Conservation (phyloP, 441 rosid genomes). For the Eugenia klotzschiana region DNA sequence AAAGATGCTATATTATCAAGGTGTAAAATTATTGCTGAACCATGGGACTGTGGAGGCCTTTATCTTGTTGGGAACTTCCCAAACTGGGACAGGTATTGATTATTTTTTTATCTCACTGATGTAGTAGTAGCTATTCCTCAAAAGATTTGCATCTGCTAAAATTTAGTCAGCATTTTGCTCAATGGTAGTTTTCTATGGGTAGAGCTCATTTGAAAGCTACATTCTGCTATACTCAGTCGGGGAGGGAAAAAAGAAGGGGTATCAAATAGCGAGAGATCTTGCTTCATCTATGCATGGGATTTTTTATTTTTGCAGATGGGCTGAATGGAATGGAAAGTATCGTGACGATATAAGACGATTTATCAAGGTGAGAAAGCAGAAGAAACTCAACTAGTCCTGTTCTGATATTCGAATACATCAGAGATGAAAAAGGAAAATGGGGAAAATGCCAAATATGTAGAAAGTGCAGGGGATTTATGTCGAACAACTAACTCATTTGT, state of each 20-base stretch:
- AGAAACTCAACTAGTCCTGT: background rate
- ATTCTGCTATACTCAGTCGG: background rate
- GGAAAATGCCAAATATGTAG: background rate
- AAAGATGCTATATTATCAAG: slow-evolving; percentile 64
- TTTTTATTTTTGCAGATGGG: slow-evolving; percentile 62
- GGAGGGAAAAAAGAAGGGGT: background rate
- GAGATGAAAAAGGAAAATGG: background rate
- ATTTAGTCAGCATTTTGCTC: background rate
- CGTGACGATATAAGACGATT: slow-evolving; percentile 78
- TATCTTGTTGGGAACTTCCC: slow-evolving; percentile 91
- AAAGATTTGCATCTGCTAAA: background rate
- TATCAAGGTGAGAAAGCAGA: slow-evolving; percentile 47
- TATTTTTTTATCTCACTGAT: background rate
- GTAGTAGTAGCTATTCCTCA: background rate
- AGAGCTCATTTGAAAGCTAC: background rate
- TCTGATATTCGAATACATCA: background rate
- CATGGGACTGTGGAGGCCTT: slow-evolving; percentile 96
- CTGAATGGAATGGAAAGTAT: slow-evolving; percentile 95
- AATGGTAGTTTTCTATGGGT: background rate
- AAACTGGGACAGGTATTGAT: slow-evolving; percentile 79
- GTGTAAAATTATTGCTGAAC: slow-evolving; percentile 90
- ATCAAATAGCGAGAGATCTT: background rate
- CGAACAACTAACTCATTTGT: background rate
- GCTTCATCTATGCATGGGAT: background rate
- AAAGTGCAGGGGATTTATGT: background rate